Evolutionary conservation across 495 filamentous ascomycete species (phyloP), one percentile per base, ranked within the genome.

Genomic region (Aspergillus ostianus): DNA sequence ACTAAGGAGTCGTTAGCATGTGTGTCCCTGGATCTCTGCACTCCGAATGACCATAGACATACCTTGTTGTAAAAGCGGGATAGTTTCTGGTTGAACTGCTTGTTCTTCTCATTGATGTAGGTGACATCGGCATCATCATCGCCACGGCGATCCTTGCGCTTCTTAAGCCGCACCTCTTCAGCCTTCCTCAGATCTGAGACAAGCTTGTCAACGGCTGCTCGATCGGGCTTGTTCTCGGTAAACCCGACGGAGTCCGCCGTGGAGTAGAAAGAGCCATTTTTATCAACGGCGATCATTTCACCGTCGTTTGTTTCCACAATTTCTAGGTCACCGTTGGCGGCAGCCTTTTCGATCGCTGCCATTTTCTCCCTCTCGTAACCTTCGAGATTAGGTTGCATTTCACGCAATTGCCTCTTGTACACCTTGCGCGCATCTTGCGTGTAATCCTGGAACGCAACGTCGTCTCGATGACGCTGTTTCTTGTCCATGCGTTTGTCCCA

Each of bases 61-160:
- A 88, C 85, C 83, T 97, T 96, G 78, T 98, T 93, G 74, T 98
- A 98, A 73, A 96, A 98, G 65, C 95, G 83, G 52, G 86, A 80
- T 75, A 98, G 75, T 77, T 98, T 98, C 78, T 94, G 88, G 83
- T 98, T 98, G 79, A 98, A 98, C 79, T 96, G 91, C 80, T 96
- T 96, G 80, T 96, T 96, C 88, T 98, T 97, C 74, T 97, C 92
- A 74, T 98, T 98, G 82, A 98, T 98, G 76, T 95, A 98, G 10
- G 95, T 98, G 59, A 98, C 90, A 71, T 98, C 94, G 26, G 83
- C 85, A 36, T 92, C 91, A 21, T 90, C 89, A 62, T 90, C 84
- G 15, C 83, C 85, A 73, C 82, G 85, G 57, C 91, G 82, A 59
- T 92, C 90, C 69, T 83, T 87, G 63, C 90, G 84, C 79, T 94